Evolutionary conservation across 1,284 basidiomycete species (phyloP).

Genomic region (Cryptococcus sp.): DNA sequence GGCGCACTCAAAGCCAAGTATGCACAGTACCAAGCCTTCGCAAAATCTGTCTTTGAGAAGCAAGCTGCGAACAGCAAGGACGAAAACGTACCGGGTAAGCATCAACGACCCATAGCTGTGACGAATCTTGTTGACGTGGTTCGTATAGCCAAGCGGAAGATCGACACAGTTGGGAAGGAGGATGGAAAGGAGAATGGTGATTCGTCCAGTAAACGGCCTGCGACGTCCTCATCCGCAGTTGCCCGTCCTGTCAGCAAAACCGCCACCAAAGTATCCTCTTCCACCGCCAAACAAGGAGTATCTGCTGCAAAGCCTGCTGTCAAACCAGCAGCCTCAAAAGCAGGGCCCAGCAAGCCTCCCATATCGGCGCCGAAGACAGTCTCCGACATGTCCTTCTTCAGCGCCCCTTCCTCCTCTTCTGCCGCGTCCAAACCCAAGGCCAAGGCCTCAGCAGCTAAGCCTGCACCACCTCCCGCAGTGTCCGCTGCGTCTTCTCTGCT

Average conservation of each 20-base stretch:
- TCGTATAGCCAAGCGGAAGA: slow-evolving; percentile 7
- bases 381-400: slow-evolving; percentile 40
- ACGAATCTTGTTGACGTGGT: too few relatives aligned
- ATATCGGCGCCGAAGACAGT: too few relatives aligned
- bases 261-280: background rate
- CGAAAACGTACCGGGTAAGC: slow-evolving; percentile 15
- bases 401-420: slow-evolving; percentile 12
- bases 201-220: slow-evolving; percentile 1
- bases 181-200: slow-evolving; percentile 4
- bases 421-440: slow-evolving; percentile 21
- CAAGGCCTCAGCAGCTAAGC: slow-evolving; percentile 25
- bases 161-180: slow-evolving; percentile 8
- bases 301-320: background rate
- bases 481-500: background rate
- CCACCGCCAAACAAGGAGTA: background rate
- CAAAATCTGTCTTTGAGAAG: slow-evolving; percentile 15
- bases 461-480: background rate
- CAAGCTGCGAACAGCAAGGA: background rate
- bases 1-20: slow-evolving; percentile 24
- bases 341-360: background rate
- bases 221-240: background rate
- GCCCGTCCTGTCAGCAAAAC: background rate
- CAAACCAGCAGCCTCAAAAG: background rate
- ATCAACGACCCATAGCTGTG: background rate
- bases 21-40: slow-evolving; percentile 15